Conservation (phyloP, 2,329 filamentous ascomycete species). For the Nakataea oryzae region DNA sequence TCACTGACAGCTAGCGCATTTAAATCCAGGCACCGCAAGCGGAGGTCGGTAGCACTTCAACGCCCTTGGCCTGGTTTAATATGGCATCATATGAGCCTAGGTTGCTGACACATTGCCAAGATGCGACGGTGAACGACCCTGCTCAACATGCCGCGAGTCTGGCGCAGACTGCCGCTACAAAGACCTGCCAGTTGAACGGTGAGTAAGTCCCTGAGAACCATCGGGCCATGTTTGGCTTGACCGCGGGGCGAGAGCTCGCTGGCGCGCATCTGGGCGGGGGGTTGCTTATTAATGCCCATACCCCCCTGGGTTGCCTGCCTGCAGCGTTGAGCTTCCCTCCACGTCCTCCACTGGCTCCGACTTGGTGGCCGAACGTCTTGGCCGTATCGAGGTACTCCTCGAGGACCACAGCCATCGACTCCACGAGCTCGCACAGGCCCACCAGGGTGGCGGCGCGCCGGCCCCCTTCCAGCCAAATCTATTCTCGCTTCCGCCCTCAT, state of each 20-base stretch:
- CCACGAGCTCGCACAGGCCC: slow-evolving; percentile 6
- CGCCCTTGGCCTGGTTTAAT: neutral
- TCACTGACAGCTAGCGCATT: slow-evolving; percentile 8
- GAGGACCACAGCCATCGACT: slow-evolving; percentile 14
- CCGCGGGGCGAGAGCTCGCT: neutral
- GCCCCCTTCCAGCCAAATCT: slow-evolving; percentile 3
- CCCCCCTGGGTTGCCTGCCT: slow-evolving; percentile 5
- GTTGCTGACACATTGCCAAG: slow-evolving; percentile 7
- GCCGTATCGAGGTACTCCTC: slow-evolving; percentile 23
- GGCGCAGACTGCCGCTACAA: slow-evolving; percentile 28
- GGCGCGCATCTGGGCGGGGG: neutral
- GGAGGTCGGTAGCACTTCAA: neutral
- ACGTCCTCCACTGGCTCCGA: slow-evolving; percentile 11
- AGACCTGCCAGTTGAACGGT: slow-evolving; percentile 20
- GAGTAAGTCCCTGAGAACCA: neutral
- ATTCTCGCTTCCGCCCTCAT: slow-evolving; percentile 3
- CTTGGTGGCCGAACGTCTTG: slow-evolving; percentile 24
- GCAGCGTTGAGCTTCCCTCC: slow-evolving; percentile 21
- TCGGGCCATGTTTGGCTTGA: neutral
- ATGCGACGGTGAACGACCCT: slow-evolving; percentile 26
- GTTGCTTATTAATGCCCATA: slow-evolving; percentile 5
- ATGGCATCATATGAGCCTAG: neutral
- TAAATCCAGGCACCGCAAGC: slow-evolving; percentile 20
- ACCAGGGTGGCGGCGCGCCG: slow-evolving; percentile 1
- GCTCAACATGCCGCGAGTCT: slow-evolving; percentile 25